phyloP scores from a whole-genome alignment of 2,329 filamentous ascomycete species.

The Hypoxylon sp. region DNA sequence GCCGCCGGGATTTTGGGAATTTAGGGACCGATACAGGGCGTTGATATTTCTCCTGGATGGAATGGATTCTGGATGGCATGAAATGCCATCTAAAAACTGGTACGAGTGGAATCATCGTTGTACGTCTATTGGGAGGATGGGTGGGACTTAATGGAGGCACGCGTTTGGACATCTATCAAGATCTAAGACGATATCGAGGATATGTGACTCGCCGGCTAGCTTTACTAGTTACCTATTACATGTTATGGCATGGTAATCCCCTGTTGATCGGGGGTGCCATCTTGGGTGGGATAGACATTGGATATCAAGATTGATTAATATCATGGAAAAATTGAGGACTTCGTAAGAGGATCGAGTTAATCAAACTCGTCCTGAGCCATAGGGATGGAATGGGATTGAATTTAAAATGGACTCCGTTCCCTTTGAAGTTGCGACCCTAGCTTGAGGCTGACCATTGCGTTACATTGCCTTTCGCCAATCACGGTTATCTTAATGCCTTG shows the following conservation, averaged over 20 bases:
- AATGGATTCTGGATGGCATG: background rate
- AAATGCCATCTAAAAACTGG: background rate
- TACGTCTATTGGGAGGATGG: background rate
- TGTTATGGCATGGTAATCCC: background rate
- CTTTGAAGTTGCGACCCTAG: slow-evolving; percentile 3
- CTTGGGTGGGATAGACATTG: background rate
- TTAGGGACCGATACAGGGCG: background rate
- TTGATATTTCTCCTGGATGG: background rate
- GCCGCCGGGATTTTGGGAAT: background rate
- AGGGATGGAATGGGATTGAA: background rate
- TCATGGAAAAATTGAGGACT: background rate
- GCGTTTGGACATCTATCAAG: background rate
- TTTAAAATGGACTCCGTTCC: background rate
- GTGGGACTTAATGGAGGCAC: background rate
- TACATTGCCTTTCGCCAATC: background rate
- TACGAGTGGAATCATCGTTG: background rate
- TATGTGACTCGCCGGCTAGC: background rate
- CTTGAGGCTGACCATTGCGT: slow-evolving; percentile 9
- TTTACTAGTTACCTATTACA: background rate
- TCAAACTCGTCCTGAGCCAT: background rate
- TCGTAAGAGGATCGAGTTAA: background rate
- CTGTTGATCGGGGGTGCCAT: background rate
- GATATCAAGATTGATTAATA: background rate
- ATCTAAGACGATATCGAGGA: background rate
- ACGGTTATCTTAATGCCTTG: background rate